Evolutionary conservation across 1,284 basidiomycete genomes (phyloP), one percentile per base, ranked within the genome.

Genomic region (Gymnopus androsaceus): DNA sequence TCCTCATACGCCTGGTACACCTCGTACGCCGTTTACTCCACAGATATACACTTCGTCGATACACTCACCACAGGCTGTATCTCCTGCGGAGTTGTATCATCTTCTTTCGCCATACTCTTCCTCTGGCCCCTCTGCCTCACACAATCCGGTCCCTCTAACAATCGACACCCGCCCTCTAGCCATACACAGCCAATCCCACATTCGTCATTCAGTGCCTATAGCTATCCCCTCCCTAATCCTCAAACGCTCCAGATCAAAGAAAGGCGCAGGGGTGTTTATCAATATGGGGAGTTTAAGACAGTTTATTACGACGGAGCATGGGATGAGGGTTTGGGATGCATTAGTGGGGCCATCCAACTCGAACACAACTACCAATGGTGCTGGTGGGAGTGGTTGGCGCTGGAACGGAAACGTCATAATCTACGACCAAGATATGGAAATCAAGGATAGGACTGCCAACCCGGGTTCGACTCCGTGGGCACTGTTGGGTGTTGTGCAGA

Each of bases 221-320:
- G 87, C 88, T 36, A 90, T 95, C 54, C 92, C 92, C 0, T 88
- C 90, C 23, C 82, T 94, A 64, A 91, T 94, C 64, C 82, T 93
- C 63, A 92, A 92, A 70, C 85, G 92, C n/a, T 86, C 82, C 59
- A 79, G 82, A 53, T n/a, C n/a, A n/a, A 90, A 88, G 66, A 81
- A 85, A 6, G 82, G 79, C 21, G 23, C 38, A 34, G 46, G 46
- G 14, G 31, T 31, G 30, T 82, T 88, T 61, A 80, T 82, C 37
- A 81, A 79, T 30, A 77, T 93, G 60, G 80, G 85, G 58, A 78
- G 84, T 0, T 72, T 94, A 45, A 82, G 85, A 42, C 84, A 88
- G 60, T 94, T 87, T 67, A 83, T 94, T 63, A 90, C 87, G 6
- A 90, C 90, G 0, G 84, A 90, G 37, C 72, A 80, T 15, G 88